These are phyloP conservation scores for Cinchona pubescens DNA, from an alignment of 257 asterid genomes.

Conservation along the genomic window DNA sequence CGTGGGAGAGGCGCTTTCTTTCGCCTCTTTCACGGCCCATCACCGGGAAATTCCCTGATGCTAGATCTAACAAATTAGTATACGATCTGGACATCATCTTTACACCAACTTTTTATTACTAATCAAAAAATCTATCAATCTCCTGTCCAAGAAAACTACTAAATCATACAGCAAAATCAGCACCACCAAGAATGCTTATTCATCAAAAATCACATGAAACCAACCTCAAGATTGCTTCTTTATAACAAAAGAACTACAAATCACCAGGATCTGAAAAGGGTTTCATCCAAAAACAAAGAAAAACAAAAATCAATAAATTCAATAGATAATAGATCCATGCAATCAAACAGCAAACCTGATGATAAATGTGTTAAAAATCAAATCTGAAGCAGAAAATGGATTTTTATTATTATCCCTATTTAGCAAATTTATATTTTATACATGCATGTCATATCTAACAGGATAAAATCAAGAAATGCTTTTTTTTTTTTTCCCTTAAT, in stretches of 20 bases:
- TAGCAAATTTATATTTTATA: slow-evolving; percentile 6
- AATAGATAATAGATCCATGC: slow-evolving; percentile 26
- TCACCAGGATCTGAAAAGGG: slow-evolving; percentile 35
- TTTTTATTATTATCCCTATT: neutral
- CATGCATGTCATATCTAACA: slow-evolving; percentile 16
- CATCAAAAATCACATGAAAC: slow-evolving; percentile 2
- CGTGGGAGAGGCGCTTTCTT: slow-evolving; percentile 40
- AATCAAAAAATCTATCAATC: slow-evolving; percentile 14
- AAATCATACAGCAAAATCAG: neutral
- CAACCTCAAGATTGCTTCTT: slow-evolving; percentile 14
- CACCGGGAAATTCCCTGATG: slow-evolving; percentile 50
- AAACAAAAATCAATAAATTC: slow-evolving; percentile 12
- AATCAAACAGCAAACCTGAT: slow-evolving; percentile 32
- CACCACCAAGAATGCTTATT: slow-evolving; percentile 8
- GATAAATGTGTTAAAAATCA: slow-evolving; percentile 13
- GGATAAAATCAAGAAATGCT: neutral
- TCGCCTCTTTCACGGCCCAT: slow-evolving; percentile 40
- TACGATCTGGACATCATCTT: slow-evolving; percentile 57
- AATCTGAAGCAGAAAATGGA: slow-evolving; percentile 14
- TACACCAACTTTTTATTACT: slow-evolving; percentile 18
- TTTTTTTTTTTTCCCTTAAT: neutral
- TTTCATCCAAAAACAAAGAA: neutral
- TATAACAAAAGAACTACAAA: slow-evolving; percentile 10
- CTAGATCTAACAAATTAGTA: slow-evolving; percentile 49
- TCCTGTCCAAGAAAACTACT: slow-evolving; percentile 6